These are phyloP conservation scores for Salix arbutifolia DNA, from an alignment of 345 rosid genomes.

Conservation along the genomic window DNA sequence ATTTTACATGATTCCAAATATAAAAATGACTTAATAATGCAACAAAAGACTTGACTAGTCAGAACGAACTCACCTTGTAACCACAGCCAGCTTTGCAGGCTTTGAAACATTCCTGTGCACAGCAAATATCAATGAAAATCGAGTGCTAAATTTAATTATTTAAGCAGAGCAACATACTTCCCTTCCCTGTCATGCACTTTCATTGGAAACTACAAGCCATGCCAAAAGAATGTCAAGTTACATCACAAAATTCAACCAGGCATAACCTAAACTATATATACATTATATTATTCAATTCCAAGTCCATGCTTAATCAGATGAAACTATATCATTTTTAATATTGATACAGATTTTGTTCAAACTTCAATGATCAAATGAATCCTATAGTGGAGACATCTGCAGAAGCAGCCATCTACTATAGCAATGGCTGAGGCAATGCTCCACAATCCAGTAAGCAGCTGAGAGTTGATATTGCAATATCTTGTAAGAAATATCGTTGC, in stretches of 20 bases:
- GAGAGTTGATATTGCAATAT: background rate
- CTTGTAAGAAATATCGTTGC: background rate
- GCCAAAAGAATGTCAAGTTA: background rate
- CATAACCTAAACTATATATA: background rate
- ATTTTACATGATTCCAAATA: background rate
- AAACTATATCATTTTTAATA: background rate
- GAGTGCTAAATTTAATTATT: background rate
- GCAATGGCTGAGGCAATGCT: background rate
- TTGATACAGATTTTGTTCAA: background rate
- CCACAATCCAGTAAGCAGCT: background rate
- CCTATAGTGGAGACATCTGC: background rate
- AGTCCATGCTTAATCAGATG: background rate
- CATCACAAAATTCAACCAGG: background rate
- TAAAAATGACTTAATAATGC: background rate
- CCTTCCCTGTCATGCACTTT: too few species aligned
- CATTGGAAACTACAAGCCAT: background rate
- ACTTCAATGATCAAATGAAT: background rate
- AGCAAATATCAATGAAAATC: background rate
- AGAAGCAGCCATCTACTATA: background rate
- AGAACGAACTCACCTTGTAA: slow-evolving; percentile 54
- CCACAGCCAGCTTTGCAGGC: slow-evolving; percentile 95
- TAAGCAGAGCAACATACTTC: background rate
- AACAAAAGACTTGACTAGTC: background rate
- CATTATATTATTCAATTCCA: slow-evolving; percentile 1
- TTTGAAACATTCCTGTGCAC: slow-evolving; percentile 69